These are phyloP conservation scores for Mycena capillaripes DNA, from an alignment of 768 basidiomycete species.

Conservation along the genomic window DNA sequence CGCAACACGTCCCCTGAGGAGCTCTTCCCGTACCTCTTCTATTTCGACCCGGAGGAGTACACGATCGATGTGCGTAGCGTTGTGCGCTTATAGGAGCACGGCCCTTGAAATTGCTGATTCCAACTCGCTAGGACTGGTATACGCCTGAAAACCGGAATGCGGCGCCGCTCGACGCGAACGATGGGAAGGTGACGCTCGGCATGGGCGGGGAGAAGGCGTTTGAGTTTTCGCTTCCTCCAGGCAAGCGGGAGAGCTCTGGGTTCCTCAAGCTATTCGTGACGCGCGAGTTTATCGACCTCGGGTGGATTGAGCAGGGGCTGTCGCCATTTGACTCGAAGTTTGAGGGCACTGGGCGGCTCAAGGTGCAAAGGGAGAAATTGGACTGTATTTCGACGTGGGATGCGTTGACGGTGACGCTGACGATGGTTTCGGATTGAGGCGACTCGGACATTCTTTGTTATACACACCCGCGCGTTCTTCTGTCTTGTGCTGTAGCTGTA, in stretches of 20 bases:
- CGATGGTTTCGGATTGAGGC: no score
- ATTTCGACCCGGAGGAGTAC: constrained; percentile 14
- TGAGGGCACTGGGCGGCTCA: not conserved
- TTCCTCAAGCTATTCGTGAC: constrained; percentile 64
- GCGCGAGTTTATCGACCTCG: constrained; percentile 55
- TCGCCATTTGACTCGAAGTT: not conserved
- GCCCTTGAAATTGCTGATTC: not conserved
- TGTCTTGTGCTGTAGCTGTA: no score
- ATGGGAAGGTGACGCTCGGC: not conserved
- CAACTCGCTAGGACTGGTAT: constrained; percentile 7
- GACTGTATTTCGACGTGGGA: no score
- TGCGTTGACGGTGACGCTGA: no score
- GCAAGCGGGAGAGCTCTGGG: constrained; percentile 38
- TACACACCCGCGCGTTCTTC: no score
- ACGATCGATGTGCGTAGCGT: constrained; percentile 16
- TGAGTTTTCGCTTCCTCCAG: not conserved
- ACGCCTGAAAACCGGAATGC: not conserved
- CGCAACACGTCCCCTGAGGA: not conserved
- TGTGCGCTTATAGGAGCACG: not conserved
- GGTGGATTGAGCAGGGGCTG: constrained; percentile 52
- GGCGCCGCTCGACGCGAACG: not conserved
- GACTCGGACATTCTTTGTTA: no score
- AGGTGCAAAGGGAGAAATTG: no score
- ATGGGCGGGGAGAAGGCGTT: constrained; percentile 9
- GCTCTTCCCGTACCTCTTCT: constrained; percentile 24